These are phyloP conservation scores for Tephrocybe sp. DNA, from an alignment of 768 basidiomycete species.

Conservation along the genomic window DNA sequence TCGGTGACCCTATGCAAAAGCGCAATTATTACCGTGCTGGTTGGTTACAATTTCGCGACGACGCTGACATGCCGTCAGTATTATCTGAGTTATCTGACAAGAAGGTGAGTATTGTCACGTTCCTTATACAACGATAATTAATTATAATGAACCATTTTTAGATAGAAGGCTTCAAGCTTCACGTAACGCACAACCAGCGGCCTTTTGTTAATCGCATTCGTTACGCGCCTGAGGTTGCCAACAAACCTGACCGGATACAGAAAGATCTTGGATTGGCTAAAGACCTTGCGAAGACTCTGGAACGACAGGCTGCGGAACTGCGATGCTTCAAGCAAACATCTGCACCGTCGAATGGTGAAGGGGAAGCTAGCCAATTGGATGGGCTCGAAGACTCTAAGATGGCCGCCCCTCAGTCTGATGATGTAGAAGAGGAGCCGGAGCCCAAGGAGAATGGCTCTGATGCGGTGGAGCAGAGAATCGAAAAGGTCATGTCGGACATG, in stretches of 20 bases:
- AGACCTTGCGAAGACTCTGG: constrained; percentile 68
- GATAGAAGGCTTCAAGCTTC: constrained; percentile 95
- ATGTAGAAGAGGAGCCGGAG: constrained; percentile 53
- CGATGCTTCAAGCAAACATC: constrained; percentile 41
- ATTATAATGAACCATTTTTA: constrained; percentile 28
- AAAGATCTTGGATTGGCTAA: constrained; percentile 82
- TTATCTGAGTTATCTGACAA: constrained; percentile 78
- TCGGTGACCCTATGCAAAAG: constrained; percentile 91
- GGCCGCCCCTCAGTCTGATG: constrained; percentile 30
- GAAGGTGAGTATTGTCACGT: constrained; percentile 54
- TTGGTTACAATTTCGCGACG: constrained; percentile 86
- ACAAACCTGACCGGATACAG: constrained; percentile 73
- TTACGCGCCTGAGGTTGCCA: constrained; percentile 80
- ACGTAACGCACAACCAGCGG: constrained; percentile 78
- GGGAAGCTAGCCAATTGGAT: constrained; percentile 19
- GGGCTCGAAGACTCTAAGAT: constrained; percentile 26
- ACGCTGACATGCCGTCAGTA: constrained; percentile 76
- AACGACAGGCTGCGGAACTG: constrained; percentile 63
- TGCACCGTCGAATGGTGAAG: constrained; percentile 26
- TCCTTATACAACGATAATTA: background rate
- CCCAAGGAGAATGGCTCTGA: constrained; percentile 68
- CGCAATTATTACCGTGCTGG: constrained; percentile 93
- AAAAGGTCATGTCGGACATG: constrained; percentile 71
- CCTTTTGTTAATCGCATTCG: constrained; percentile 80
- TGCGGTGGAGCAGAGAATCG: constrained; percentile 80